A percentile compares a stretch with the other conserved stretches of the same genome.
phyloP scores from a whole-genome alignment of 2,329 filamentous ascomycete species.

The Gnomoniopsis smithogilvyi region DNA sequence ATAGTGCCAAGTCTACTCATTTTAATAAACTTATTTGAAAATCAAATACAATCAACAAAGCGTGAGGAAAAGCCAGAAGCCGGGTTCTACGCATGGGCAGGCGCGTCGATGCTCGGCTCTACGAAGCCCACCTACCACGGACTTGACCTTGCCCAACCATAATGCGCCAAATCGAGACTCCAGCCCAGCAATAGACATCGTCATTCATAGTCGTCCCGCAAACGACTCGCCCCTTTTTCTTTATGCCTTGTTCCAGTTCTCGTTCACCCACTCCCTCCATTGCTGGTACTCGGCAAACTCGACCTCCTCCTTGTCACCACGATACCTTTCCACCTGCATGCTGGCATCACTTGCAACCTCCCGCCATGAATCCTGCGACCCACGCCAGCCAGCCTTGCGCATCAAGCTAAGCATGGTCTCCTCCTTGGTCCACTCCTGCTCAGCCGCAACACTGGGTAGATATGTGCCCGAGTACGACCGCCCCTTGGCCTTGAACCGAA shows the following conservation, averaged over 20 bases:
- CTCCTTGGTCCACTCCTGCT: slow-evolving; percentile 95
- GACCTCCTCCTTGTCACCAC: slow-evolving; percentile 74
- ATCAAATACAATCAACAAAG: no score
- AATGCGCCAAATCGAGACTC: no score
- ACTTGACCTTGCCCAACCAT: no score
- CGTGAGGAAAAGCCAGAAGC: no score
- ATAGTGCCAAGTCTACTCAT: no score
- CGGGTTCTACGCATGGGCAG: no score
- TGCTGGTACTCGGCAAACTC: slow-evolving; percentile 71
- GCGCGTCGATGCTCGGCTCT: no score
- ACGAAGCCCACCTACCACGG: no score
- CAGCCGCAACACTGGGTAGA: slow-evolving; percentile 82
- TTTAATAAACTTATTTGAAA: no score
- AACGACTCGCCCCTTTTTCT: background rate
- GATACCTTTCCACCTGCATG: slow-evolving; percentile 78
- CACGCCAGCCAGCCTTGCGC: slow-evolving; percentile 91
- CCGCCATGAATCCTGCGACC: slow-evolving; percentile 74
- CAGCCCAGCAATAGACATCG: background rate
- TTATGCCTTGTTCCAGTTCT: slow-evolving; percentile 20
- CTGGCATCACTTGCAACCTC: slow-evolving; percentile 54
- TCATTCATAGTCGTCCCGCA: background rate
- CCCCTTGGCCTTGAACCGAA: slow-evolving; percentile 74
- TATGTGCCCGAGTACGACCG: slow-evolving; percentile 83
- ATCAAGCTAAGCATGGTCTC: slow-evolving; percentile 87
- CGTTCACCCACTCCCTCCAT: slow-evolving; percentile 72